These are phyloP conservation scores for Przewalskia tangutica DNA, from an alignment of 257 asterid genomes.

Conservation along the genomic window DNA sequence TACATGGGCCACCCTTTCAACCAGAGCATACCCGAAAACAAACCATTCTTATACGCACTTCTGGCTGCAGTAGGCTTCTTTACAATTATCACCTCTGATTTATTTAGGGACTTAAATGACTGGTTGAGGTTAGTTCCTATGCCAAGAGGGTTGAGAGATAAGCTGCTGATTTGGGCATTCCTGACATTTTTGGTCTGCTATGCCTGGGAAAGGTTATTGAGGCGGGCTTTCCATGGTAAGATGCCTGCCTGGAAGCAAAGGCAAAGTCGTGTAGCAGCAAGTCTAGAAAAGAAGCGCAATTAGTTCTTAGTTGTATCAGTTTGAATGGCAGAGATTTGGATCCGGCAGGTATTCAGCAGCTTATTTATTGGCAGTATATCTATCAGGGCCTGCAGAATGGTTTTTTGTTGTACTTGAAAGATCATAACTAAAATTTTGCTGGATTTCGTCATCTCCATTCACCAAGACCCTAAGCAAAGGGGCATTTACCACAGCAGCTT, in stretches of 20 bases:
- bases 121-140: slow-evolving; percentile 77
- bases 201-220: slow-evolving; percentile 65
- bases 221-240: slow-evolving; percentile 95
- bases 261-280: slow-evolving; percentile 50
- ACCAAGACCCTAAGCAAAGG: neutral
- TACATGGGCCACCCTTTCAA: slow-evolving; percentile 98
- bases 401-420: neutral
- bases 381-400: neutral
- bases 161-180: slow-evolving; percentile 74
- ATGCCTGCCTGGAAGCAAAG: slow-evolving; percentile 91
- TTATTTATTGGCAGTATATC: neutral
- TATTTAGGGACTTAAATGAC: slow-evolving; percentile 74
- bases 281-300: slow-evolving; percentile 39
- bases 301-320: neutral
- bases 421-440: neutral
- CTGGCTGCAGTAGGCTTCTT: slow-evolving; percentile 71
- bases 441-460: neutral
- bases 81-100: slow-evolving; percentile 70
- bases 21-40: slow-evolving; percentile 82
- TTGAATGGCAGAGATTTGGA: neutral
- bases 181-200: slow-evolving; percentile 54
- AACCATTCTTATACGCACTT: slow-evolving; percentile 60
- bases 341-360: neutral
- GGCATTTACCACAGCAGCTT: neutral
- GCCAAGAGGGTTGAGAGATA: slow-evolving; percentile 69